Evolutionary conservation across 1,139 yeast genomes (phyloP).

Genomic region (Blastobotrys persicus): DNA sequence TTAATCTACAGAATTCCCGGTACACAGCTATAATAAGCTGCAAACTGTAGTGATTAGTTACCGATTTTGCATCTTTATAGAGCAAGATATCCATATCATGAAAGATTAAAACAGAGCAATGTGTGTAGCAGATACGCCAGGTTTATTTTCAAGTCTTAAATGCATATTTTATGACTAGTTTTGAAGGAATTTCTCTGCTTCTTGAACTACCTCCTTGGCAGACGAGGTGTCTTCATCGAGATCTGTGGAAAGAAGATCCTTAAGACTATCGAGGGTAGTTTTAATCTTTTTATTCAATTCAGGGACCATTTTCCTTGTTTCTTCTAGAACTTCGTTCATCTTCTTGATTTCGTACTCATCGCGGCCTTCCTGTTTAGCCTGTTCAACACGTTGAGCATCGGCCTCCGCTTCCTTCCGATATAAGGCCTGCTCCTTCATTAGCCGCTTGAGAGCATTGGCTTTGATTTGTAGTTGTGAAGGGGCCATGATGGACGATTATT

Average conservation of each 20-base stretch:
- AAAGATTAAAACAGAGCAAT: not conserved
- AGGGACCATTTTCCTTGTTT: slow-evolving; percentile 66
- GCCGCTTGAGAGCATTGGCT: slow-evolving; percentile 66
- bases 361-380: slow-evolving; percentile 42
- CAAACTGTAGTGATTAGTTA: too few relatives aligned
- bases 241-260: slow-evolving; percentile 45
- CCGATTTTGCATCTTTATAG: too few relatives aligned
- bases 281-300: slow-evolving; percentile 54
- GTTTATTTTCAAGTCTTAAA: not conserved
- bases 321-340: slow-evolving; percentile 55
- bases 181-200: slow-evolving; percentile 32
- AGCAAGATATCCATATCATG: not conserved
- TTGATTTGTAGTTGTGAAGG: slow-evolving; percentile 79
- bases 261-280: slow-evolving; percentile 50
- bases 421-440: slow-evolving; percentile 66
- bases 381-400: slow-evolving; percentile 50
- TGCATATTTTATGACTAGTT: not conserved
- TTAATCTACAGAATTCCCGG: too few relatives aligned
- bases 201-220: slow-evolving; percentile 41
- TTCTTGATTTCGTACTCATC: slow-evolving; percentile 72
- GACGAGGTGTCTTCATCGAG: slow-evolving; percentile 46
- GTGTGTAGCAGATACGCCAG: not conserved
- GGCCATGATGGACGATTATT: slow-evolving; percentile 51
- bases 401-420: slow-evolving; percentile 66
- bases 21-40: too few relatives aligned